Conservation (phyloP, 1,284 basidiomycete genomes). For the Omphalotus olearius region DNA sequence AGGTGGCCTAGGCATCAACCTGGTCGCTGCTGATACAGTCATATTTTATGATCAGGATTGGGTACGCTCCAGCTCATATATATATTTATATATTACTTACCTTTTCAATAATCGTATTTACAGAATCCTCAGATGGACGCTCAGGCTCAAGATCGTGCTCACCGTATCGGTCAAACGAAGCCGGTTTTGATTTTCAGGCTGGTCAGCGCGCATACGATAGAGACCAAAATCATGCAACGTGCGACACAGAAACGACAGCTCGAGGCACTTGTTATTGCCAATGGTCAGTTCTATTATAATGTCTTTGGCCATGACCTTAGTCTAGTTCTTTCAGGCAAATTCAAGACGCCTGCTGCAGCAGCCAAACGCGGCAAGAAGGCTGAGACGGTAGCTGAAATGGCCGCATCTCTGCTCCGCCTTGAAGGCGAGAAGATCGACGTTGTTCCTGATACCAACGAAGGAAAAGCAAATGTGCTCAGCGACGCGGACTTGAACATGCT, state of each 20-base stretch:
- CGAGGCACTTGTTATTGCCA: slow-evolving; percentile 92
- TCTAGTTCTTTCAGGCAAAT: slow-evolving; percentile 53
- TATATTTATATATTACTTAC: no score
- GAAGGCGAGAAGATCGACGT: slow-evolving; percentile 90
- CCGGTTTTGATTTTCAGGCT: slow-evolving; percentile 89
- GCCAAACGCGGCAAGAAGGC: slow-evolving; percentile 39
- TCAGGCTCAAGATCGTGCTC: slow-evolving; percentile 94
- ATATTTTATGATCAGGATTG: slow-evolving; percentile 96
- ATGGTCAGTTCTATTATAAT: slow-evolving; percentile 46
- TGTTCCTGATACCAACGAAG: slow-evolving; percentile 68
- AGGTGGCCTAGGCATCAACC: slow-evolving; percentile 89
- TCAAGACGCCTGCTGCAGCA: slow-evolving; percentile 62
- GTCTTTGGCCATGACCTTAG: background rate
- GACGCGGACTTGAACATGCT: slow-evolving; percentile 78
- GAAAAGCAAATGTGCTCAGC: slow-evolving; percentile 70
- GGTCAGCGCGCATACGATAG: slow-evolving; percentile 84
- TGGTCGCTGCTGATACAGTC: slow-evolving; percentile 91
- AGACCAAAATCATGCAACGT: slow-evolving; percentile 87
- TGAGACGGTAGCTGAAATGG: slow-evolving; percentile 77
- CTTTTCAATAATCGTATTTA: background rate
- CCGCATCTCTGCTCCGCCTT: slow-evolving; percentile 73
- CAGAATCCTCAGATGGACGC: slow-evolving; percentile 96
- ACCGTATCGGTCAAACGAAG: slow-evolving; percentile 91
- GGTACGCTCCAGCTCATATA: slow-evolving; percentile 50
- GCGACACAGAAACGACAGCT: slow-evolving; percentile 88